These are phyloP conservation scores for Eucalyptus urophylla DNA, from an alignment of 345 rosid species.

Conservation along the genomic window DNA sequence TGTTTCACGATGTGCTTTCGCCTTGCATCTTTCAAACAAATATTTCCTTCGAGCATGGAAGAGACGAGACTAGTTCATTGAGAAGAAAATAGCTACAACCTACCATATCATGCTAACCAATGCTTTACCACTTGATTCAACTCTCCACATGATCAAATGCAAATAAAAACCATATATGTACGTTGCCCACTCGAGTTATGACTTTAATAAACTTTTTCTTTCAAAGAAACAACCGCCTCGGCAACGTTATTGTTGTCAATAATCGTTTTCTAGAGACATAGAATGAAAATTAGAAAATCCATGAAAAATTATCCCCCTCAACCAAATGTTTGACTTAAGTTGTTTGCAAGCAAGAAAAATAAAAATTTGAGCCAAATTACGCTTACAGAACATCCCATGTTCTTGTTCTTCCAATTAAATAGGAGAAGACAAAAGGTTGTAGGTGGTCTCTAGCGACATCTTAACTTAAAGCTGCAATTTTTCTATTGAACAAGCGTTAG, in stretches of 20 bases:
- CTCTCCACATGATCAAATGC: background rate
- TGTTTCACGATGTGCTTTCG: background rate
- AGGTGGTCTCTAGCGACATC: background rate
- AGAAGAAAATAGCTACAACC: background rate
- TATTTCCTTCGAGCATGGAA: background rate
- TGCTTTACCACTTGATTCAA: background rate
- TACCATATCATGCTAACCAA: background rate
- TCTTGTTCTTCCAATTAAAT: background rate
- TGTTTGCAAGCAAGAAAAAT: background rate
- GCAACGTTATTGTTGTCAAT: background rate
- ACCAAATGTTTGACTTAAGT: background rate
- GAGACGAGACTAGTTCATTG: background rate
- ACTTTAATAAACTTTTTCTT: background rate
- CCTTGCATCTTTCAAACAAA: background rate
- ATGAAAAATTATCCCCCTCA: background rate
- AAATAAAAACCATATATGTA: background rate
- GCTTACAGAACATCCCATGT: background rate
- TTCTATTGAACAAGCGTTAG: background rate
- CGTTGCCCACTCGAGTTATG: background rate
- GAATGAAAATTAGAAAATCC: background rate
- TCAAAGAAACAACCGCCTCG: fast-evolving
- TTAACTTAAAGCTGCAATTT: background rate
- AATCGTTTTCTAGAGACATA: background rate
- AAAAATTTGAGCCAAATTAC: background rate
- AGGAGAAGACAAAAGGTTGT: background rate